Conservation (phyloP, 1,284 basidiomycete genomes). For the Fomitopsis pinicola region DNA sequence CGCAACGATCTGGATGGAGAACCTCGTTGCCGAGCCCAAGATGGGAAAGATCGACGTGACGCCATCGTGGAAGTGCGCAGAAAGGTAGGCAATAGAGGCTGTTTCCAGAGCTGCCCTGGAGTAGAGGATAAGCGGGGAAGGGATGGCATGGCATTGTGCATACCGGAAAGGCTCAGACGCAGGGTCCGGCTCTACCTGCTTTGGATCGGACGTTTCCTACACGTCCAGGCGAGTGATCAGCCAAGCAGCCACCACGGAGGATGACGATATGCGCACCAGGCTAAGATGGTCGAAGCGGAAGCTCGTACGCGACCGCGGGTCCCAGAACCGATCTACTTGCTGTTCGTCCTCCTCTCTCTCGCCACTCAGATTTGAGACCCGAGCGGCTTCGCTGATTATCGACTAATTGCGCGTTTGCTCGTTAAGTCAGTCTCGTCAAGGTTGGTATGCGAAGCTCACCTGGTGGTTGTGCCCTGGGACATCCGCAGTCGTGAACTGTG, state of each 20-base stretch:
- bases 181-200: conserved; percentile 55
- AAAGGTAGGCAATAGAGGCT: conserved; percentile 64
- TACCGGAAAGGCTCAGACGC: conserved; percentile 77
- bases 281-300: conserved; percentile 82
- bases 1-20: conserved; percentile 79
- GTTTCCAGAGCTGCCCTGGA: conserved; percentile 65
- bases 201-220: conserved; percentile 75
- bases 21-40: conserved; percentile 40
- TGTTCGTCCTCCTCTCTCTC: conserved; percentile 30
- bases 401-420: conserved; percentile 38
- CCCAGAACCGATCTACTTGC: conserved; percentile 69
- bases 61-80: conserved; percentile 76
- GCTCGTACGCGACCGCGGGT: conserved; percentile 71
- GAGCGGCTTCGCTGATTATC: conserved; percentile 71
- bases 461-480: conserved; percentile 70
- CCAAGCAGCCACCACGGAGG: neutral
- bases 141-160: conserved; percentile 12
- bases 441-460: conserved; percentile 34
- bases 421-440: neutral
- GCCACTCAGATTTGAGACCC: conserved; percentile 26
- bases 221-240: neutral
- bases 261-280: conserved; percentile 41
- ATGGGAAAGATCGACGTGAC: conserved; percentile 67
- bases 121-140: conserved; percentile 2
- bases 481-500: conserved; percentile 83